phyloP scores from a whole-genome alignment of 164 flowering plant genomes.

The Pachysandra terminalis region DNA sequence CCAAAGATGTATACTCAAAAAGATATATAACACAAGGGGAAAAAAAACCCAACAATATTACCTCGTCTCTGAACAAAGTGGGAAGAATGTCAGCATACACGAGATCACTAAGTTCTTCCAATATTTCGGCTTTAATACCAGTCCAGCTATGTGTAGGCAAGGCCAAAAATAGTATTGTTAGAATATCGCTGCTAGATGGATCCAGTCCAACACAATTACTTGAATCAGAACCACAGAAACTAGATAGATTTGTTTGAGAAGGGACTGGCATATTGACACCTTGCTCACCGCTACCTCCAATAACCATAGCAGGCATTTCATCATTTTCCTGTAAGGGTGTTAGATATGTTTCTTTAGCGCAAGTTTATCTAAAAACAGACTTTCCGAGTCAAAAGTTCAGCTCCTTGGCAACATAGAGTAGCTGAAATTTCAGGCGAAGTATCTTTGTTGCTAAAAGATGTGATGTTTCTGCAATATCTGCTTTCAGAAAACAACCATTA shows the following conservation, averaged over 20 bases:
- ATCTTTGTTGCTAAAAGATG: constrained; percentile 16
- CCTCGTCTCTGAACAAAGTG: constrained; percentile 66
- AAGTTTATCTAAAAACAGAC: constrained; percentile 23
- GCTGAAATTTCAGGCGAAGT: constrained; percentile 49
- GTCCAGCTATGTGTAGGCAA: constrained; percentile 62
- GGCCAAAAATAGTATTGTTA: constrained; percentile 58
- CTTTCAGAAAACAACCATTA: constrained; percentile 29
- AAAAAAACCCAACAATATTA: too few species aligned
- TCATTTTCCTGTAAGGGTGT: constrained; percentile 36
- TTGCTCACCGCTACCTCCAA: too few species aligned
- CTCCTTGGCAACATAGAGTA: constrained; percentile 60
- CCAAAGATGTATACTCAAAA: too few species aligned
- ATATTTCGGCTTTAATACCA: constrained; percentile 46
- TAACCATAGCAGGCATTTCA: constrained; percentile 35
- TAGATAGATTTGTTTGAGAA: constrained; percentile 26
- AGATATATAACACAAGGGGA: too few species aligned
- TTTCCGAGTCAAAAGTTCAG: constrained; percentile 46
- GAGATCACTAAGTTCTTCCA: constrained; percentile 35
- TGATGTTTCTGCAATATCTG: constrained; percentile 25
- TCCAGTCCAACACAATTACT: constrained; percentile 27
- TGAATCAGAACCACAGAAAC: constrained; percentile 27
- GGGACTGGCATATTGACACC: too few species aligned
- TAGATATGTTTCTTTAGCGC: constrained; percentile 47
- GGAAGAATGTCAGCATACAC: constrained; percentile 53
- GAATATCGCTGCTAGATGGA: constrained; percentile 50